These are phyloP conservation scores for Pichia kudriavzevii DNA, from an alignment of 1,139 yeast species.

Conservation along the genomic window DNA sequence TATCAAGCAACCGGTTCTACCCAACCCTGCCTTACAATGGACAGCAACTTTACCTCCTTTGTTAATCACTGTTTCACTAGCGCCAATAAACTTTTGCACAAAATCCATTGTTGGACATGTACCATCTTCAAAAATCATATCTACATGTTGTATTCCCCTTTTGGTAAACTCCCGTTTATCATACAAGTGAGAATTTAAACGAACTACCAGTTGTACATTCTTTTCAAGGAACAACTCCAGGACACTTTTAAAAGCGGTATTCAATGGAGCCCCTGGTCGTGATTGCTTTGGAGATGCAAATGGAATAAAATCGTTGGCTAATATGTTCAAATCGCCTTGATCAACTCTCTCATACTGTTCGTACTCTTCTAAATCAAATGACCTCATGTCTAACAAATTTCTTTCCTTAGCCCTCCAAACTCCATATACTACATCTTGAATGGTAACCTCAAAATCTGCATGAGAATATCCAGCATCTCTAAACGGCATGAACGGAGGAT, in stretches of 20 bases:
- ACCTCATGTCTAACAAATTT: constrained; percentile 76
- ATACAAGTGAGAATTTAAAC: constrained; percentile 86
- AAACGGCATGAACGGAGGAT: constrained; percentile 90
- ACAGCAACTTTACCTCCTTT: constrained; percentile 93
- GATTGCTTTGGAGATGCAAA: constrained; percentile 95
- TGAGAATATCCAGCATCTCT: constrained; percentile 96
- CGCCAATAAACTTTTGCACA: constrained; percentile 89
- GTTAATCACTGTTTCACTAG: constrained; percentile 79
- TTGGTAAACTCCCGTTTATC: constrained; percentile 77
- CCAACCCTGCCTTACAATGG: constrained; percentile 96
- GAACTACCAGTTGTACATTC: constrained; percentile 80
- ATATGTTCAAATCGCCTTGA: constrained; percentile 89
- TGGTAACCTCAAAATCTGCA: constrained; percentile 87
- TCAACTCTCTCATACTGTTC: constrained; percentile 94
- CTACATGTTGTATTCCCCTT: constrained; percentile 80
- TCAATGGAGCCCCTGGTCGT: constrained; percentile 40
- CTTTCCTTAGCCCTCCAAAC: constrained; percentile 98
- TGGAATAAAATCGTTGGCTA: constrained; percentile 91
- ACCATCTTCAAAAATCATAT: constrained; percentile 96
- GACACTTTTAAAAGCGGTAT: constrained; percentile 74
- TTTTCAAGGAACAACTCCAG: constrained; percentile 63
- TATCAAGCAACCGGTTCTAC: constrained; percentile 94
- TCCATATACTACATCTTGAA: constrained; percentile 92
- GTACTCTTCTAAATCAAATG: constrained; percentile 87
- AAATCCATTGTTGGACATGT: constrained; percentile 94